Evolutionary conservation across 192 early-diverging fungal species (phyloP).

Genomic region (Pecoramyces ruminantium): DNA sequence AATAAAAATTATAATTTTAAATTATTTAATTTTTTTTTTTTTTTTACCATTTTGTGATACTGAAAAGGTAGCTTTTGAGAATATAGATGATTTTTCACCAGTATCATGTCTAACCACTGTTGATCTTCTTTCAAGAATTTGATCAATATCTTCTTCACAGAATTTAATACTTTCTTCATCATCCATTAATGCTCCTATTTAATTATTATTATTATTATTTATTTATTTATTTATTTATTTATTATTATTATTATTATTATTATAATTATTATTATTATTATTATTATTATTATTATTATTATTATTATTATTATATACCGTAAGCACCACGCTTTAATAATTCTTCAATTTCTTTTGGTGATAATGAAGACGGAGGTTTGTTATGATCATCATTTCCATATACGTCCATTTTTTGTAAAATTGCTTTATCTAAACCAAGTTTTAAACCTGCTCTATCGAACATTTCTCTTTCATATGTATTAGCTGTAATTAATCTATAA

Average conservation of each 20-base stretch:
- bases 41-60: constrained; percentile 9
- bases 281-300: neutral
- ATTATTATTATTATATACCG: constrained; percentile 3
- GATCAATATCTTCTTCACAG: constrained; percentile 77
- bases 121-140: constrained; percentile 57
- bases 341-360: constrained; percentile 66
- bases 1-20: neutral
- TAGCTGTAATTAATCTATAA: constrained; percentile 55
- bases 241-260: too few relatives aligned
- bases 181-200: constrained; percentile 57
- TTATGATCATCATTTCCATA: constrained; percentile 17
- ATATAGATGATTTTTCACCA: constrained; percentile 48
- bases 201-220: neutral
- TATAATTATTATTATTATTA: neutral
- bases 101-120: constrained; percentile 61
- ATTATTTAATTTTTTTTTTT: neutral
- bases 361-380: constrained; percentile 30
- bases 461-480: constrained; percentile 78
- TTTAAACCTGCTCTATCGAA: constrained; percentile 78
- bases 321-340: constrained; percentile 25
- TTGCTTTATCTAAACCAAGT: constrained; percentile 59
- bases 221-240: too few relatives aligned
- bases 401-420: constrained; percentile 57
- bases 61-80: constrained; percentile 72
- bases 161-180: constrained; percentile 59